Base-by-base conservation (phyloP, 1,284 basidiomycete species). In the Ceratobasidium sp. region DNA sequence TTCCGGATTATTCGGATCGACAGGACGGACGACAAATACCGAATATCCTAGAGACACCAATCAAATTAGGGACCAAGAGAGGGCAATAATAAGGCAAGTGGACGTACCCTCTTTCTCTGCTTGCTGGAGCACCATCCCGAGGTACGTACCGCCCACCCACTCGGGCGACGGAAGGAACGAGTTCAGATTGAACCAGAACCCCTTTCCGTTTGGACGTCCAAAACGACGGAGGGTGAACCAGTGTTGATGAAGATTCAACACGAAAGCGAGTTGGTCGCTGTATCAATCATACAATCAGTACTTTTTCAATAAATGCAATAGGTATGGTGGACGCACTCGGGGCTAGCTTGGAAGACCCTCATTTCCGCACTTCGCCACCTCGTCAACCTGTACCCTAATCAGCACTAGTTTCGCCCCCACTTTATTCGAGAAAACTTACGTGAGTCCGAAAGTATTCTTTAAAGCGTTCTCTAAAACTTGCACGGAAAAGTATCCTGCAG, bases 101-200 rank as follows among this genome's bases (percentile, higher is more conserved):
- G 11, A 58, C 35, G 26, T 75, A 91, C 92, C 93, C 80, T 96
- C 92, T 41, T 85, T 80, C 80, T 97, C 95, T 16, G 94, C 92
- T 81, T 97, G 93, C 72, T 93, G 89, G 47, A 98, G 83, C 54
- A 94, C 88, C 89, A 97, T 91, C 67, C 89, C 88, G 1, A 98
- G 87, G 81, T 95, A 96, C 0, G 89, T 88, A 75, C 88, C 90
- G 28, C 91, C 87, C 54, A 98, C 87, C 92, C 94, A 95, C 80
- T 94, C 88, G 5, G 96, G 94, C 13, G 82, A 78, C 26, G 84
- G 76, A 18, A 90, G 84, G 78, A 88, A 91, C 9, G 94, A 96
- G 80, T 98, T 94, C 28, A 98, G 85, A 81, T 97, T 96, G 83
- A 94, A 98, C 94, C 95, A 98, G 78, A 91, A 89, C 1, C 88